These are phyloP conservation scores for Bremia lactucae DNA, from an alignment of 352 stramenopile genomes.

Conservation along the genomic window DNA sequence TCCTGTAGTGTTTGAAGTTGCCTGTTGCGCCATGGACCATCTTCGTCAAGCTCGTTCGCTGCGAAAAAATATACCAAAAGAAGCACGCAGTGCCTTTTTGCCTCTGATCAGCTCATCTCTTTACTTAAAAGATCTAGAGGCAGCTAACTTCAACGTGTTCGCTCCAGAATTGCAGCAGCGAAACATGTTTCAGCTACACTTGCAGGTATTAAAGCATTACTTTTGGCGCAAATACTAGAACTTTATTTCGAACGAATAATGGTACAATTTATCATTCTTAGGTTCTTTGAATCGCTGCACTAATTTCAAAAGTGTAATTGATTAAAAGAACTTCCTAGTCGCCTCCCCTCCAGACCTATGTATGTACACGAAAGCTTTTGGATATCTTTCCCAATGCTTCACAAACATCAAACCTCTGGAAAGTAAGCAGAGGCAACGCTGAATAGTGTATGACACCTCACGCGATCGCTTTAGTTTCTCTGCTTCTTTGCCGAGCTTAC, in stretches of 20 bases:
- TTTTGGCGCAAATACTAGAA: constrained; percentile 70
- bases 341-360: constrained; percentile 2
- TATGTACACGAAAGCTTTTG: constrained; percentile 17
- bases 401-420: constrained; percentile 1
- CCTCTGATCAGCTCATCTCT: constrained; percentile 49
- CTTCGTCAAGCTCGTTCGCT: constrained; percentile 59
- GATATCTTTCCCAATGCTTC: constrained; percentile 6
- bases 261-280: no score
- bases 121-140: constrained; percentile 61
- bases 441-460: constrained; percentile 7
- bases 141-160: constrained; percentile 77
- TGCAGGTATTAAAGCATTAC: constrained; percentile 66
- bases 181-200: constrained; percentile 52
- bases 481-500: constrained; percentile 51
- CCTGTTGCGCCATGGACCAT: constrained; percentile 74
- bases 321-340: constrained; percentile 8
- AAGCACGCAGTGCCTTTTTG: constrained; percentile 54
- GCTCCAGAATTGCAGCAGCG: constrained; percentile 37
- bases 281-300: constrained; percentile 11
- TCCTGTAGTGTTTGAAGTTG: constrained; percentile 84
- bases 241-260: no score
- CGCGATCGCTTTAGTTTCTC: constrained; percentile 28
- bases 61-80: constrained; percentile 34
- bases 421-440: constrained; percentile 2
- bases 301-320: constrained; percentile 7